phyloP scores from a whole-genome alignment of 306 rosid species.

The Medicago lupulina region DNA sequence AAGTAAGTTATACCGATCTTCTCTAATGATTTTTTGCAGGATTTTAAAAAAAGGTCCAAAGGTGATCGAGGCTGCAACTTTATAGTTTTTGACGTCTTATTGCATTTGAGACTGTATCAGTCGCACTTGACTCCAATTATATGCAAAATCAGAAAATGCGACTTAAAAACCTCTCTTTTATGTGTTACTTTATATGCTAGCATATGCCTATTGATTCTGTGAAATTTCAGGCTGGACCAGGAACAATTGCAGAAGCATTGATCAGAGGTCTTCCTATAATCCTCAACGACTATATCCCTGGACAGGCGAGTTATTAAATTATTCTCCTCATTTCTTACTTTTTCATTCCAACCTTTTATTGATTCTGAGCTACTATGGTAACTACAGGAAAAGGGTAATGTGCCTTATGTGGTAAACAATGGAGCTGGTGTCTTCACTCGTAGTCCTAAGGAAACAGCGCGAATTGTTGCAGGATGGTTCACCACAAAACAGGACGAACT shows the following conservation, averaged over 20 bases:
- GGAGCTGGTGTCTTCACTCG: constrained; percentile 98
- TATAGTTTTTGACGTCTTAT: neutral
- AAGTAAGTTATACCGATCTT: constrained; percentile 57
- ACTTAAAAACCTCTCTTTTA: neutral
- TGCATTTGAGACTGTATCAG: neutral
- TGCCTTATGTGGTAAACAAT: constrained; percentile 91
- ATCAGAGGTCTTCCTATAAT: constrained; percentile 96
- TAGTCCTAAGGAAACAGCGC: constrained; percentile 85
- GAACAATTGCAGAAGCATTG: constrained; percentile 97
- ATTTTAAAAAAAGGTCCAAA: neutral
- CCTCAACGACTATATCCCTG: constrained; percentile 95
- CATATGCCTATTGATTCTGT: constrained; percentile 34
- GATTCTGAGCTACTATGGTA: constrained; percentile 27
- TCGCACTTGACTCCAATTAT: neutral
- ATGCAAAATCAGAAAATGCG: neutral
- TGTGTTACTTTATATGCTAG: constrained; percentile 14
- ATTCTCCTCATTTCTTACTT: neutral
- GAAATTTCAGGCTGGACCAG: constrained; percentile 89
- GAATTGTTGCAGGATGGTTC: constrained; percentile 86
- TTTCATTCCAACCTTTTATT: neutral
- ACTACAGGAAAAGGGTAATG: constrained; percentile 90
- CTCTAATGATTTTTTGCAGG: neutral
- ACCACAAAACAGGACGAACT: constrained; percentile 75
- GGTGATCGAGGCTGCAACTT: neutral
- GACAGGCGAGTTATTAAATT: constrained; percentile 67